Evolutionary conservation across 202 grass and related monocot species (phyloP).

Genomic region (Carex arenaria): DNA sequence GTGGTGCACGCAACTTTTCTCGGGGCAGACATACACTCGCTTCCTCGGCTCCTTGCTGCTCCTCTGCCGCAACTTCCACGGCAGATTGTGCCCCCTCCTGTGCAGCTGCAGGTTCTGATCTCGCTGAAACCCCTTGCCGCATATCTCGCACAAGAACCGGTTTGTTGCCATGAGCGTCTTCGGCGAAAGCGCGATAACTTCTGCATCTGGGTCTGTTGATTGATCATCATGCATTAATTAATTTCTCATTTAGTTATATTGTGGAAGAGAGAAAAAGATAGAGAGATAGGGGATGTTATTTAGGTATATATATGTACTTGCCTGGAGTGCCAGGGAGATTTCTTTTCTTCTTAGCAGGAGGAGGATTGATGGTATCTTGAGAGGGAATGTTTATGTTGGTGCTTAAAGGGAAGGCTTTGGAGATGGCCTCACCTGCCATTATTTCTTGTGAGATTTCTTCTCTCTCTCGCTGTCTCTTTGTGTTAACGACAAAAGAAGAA

Average conservation of each 20-base stretch:
- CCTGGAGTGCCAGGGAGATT: slow-evolving; percentile 97
- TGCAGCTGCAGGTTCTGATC: slow-evolving; percentile 99
- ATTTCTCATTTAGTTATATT: background rate
- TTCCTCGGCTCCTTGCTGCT: slow-evolving; percentile 78
- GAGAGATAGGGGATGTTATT: background rate
- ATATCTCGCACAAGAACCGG: slow-evolving; percentile 95
- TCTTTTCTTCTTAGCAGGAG: slow-evolving; percentile 84
- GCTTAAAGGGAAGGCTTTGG: slow-evolving; percentile 34
- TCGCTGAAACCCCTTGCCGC: slow-evolving; percentile 93
- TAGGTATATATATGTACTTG: slow-evolving; percentile 20
- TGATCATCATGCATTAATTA: background rate
- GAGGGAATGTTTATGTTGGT: slow-evolving; percentile 21
- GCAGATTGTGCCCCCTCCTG: slow-evolving; percentile 84
- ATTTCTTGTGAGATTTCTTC: slow-evolving; percentile 5
- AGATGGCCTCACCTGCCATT: slow-evolving; percentile 60
- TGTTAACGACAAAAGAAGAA: slow-evolving; percentile 54
- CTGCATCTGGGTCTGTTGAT: slow-evolving; percentile 74
- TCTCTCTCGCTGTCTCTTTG: background rate
- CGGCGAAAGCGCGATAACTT: slow-evolving; percentile 87
- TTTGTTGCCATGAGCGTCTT: slow-evolving; percentile 76
- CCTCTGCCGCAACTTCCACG: slow-evolving; percentile 90
- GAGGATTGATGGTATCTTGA: slow-evolving; percentile 38
- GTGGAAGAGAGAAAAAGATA: background rate
- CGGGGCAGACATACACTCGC: slow-evolving; percentile 91
- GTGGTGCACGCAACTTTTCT: slow-evolving; percentile 82